These are phyloP conservation scores for Henckelia pumila DNA, from an alignment of 257 asterid genomes.

Conservation along the genomic window DNA sequence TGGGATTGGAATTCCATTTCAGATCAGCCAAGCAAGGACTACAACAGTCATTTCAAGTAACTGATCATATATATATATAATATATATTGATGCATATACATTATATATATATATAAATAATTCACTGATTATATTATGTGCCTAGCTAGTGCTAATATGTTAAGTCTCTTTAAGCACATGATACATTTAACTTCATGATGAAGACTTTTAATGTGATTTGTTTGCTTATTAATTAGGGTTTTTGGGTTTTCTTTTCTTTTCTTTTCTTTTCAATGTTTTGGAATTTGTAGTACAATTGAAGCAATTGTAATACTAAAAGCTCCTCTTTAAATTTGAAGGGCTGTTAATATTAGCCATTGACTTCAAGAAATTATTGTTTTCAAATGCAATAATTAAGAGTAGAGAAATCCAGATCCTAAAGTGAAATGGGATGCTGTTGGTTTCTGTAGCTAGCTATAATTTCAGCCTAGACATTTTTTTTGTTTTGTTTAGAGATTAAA, in stretches of 20 bases:
- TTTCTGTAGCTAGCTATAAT: background rate
- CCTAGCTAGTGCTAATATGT: background rate
- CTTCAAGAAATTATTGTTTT: background rate
- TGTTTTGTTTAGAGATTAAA: background rate
- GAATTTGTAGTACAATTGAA: background rate
- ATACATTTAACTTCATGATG: background rate
- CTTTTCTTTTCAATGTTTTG: background rate
- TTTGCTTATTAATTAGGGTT: background rate
- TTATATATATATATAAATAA: too few relatives aligned
- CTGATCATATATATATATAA: background rate
- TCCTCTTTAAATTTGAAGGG: background rate
- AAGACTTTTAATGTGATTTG: background rate
- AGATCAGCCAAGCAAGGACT: constrained; percentile 32
- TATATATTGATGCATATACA: constrained; percentile 16
- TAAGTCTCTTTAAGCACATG: background rate
- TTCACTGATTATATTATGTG: background rate
- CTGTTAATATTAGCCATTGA: background rate
- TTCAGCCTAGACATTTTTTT: too few relatives aligned
- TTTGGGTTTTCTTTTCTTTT: background rate
- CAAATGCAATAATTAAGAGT: background rate
- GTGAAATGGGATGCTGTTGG: background rate
- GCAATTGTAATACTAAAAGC: background rate
- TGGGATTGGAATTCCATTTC: constrained; percentile 80
- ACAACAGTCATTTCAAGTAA: constrained; percentile 46
- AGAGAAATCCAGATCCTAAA: background rate